Conservation (phyloP, 352 stramenopile genomes). For the Peronospora farinosa region DNA sequence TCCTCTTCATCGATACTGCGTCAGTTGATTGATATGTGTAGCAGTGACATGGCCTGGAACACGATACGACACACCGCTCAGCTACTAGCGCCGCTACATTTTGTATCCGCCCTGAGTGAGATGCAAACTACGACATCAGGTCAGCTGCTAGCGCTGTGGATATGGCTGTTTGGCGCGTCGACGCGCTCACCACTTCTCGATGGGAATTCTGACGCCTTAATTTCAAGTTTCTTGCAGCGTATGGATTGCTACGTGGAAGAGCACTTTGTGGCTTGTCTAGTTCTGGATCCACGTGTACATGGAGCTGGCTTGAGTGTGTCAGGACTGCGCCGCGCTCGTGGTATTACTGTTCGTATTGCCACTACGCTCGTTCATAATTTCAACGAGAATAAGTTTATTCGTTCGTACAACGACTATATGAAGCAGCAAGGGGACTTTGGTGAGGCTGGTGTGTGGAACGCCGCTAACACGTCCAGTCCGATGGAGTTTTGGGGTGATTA, state of each 20-base stretch:
- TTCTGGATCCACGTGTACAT: slow-evolving; percentile 34
- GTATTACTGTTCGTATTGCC: slow-evolving; percentile 27
- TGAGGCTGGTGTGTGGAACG: slow-evolving; percentile 32
- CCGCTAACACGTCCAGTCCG: slow-evolving; percentile 27
- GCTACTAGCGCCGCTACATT: slow-evolving; percentile 25
- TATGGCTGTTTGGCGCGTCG: slow-evolving; percentile 28
- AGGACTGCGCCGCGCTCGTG: slow-evolving; percentile 29
- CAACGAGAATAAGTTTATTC: slow-evolving; percentile 34
- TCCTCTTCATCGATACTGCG: slow-evolving; percentile 7
- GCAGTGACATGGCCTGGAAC: slow-evolving; percentile 20
- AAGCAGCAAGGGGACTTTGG: slow-evolving; percentile 35
- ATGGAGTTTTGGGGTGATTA: slow-evolving; percentile 39
- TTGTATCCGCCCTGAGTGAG: slow-evolving; percentile 25
- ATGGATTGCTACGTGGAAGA: slow-evolving; percentile 33
- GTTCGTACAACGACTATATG: slow-evolving; percentile 41
- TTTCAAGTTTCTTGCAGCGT: slow-evolving; percentile 22
- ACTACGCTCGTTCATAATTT: slow-evolving; percentile 17
- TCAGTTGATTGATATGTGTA: slow-evolving; percentile 16
- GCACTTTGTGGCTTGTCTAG: slow-evolving; percentile 30
- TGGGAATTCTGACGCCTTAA: slow-evolving; percentile 13
- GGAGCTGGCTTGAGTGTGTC: slow-evolving; percentile 33
- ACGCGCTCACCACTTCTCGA: slow-evolving; percentile 29
- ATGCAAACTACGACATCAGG: slow-evolving; percentile 28
- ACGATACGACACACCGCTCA: slow-evolving; percentile 20
- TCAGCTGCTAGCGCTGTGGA: slow-evolving; percentile 30